Conservation (phyloP, 2,329 filamentous ascomycete genomes). For the Fusarium xyrophilum region DNA sequence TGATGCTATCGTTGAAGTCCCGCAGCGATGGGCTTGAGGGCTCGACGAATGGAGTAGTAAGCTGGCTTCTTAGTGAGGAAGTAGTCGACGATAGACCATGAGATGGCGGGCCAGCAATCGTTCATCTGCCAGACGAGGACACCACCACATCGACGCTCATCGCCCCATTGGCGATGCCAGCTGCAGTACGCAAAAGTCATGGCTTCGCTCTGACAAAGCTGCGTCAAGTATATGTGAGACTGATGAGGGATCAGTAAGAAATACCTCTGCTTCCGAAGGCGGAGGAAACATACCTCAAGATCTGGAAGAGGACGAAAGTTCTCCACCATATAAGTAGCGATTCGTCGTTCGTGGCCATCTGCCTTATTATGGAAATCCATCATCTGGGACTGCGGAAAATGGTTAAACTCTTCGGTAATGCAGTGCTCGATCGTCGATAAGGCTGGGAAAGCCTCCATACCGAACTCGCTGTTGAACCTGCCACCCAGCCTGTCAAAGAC, state of each 20-base stretch:
- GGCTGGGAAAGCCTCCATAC: slow-evolving; percentile 1
- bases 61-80: not conserved
- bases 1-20: not conserved
- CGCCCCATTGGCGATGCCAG: slow-evolving; percentile 4
- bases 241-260: not conserved
- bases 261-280: accelerated
- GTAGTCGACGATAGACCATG: slow-evolving; percentile 1
- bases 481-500: slow-evolving; percentile 2
- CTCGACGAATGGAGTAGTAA: not conserved
- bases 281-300: not conserved
- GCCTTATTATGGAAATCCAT: slow-evolving; percentile 7
- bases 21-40: not conserved
- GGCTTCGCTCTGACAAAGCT: slow-evolving; percentile 2
- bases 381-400: not conserved
- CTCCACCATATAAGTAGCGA: not conserved
- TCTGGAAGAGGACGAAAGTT: slow-evolving; percentile 1
- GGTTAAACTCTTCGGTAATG: not conserved
- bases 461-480: slow-evolving; percentile 4
- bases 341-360: not conserved
- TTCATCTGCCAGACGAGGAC: slow-evolving; percentile 7
- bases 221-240: not conserved
- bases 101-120: slow-evolving; percentile 1
- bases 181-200: not conserved
- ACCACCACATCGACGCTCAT: not conserved
- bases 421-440: not conserved